Evolutionary conservation across 75 land plant genomes (phyloP), one percentile per base, ranked within the genome.

Genomic region (Picea glauca): DNA sequence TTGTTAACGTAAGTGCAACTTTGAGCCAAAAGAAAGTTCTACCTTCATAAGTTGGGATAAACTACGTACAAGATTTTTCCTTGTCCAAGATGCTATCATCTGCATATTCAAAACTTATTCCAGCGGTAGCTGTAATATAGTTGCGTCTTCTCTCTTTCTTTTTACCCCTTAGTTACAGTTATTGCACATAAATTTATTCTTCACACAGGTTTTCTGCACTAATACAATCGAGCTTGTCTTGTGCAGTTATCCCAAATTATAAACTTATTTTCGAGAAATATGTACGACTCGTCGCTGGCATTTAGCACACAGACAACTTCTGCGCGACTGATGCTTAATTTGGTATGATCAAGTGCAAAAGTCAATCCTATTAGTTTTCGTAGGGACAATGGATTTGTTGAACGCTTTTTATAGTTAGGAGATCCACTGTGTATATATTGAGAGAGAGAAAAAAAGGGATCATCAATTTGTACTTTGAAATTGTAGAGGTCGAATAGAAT

Each of bases 291-390:
- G 20, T 93, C 96, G 31, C 83, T 98, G 62, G 91, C 96, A 13
- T 83, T 98, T 26, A 88, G 90, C 70, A 93, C 93, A 60, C 99
- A 98, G 63, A 98, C 99, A 13, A 98, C 99, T 33, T 98, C 96
- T 88, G 98, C 98, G 74, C 94, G 99, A 21, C 74, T 98, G 61
- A 98, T 98, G 98, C 81, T 98, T 68, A 98, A 95, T 87, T 87
- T 98, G 96, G 99, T 98, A 78, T 38, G 59, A n/a, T 26, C 46
- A 64, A n/a, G 17, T 23, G 6, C 54, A 23, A 17, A 26, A 57
- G 21, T 74, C 59, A 50, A 30, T 18, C 78, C 30, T 79, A 17
- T 56, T 68, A 17, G 1, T 4, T 79, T 79, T 60, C 33, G 23
- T 35, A 62, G 78, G 17, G 32, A 4, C 68, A 23, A 18, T 9